A percentile compares a stretch with the other conserved stretches of the same genome.
These are phyloP conservation scores for Suillus lakei DNA, from an alignment of 768 basidiomycete genomes.

Conservation along the genomic window DNA sequence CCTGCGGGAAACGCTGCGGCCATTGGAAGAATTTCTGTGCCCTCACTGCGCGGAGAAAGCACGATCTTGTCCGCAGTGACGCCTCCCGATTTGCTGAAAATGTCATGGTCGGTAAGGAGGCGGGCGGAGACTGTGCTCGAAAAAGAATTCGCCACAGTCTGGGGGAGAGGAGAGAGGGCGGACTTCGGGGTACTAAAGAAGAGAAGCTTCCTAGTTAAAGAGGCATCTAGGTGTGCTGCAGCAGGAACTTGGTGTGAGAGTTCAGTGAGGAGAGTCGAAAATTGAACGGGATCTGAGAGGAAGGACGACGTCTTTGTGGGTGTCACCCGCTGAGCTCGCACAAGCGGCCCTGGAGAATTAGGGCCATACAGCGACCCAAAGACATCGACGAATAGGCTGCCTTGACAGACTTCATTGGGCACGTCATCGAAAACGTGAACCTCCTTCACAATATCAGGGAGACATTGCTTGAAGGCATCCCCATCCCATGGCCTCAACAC, in stretches of 20 bases:
- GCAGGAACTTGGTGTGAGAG: conserved; percentile 31
- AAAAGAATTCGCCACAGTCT: conserved; percentile 62
- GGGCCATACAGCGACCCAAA: conserved; percentile 59
- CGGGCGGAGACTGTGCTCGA: conserved; percentile 57
- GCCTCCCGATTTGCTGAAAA: conserved; percentile 74
- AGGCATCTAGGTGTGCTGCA: conserved; percentile 28
- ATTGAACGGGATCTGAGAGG: conserved; percentile 46
- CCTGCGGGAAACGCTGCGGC: conserved; percentile 58
- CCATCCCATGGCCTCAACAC: conserved; percentile 87
- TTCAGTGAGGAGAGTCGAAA: conserved; percentile 46
- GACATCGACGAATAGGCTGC: conserved; percentile 74
- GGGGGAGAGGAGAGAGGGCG: conserved; percentile 51
- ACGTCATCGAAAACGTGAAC: conserved; percentile 85
- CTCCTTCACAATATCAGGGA: conserved; percentile 62
- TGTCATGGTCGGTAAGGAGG: conserved; percentile 72
- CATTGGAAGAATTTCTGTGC: conserved; percentile 52
- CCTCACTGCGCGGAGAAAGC: conserved; percentile 53
- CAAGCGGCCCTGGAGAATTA: conserved; percentile 36
- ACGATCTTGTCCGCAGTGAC: conserved; percentile 71
- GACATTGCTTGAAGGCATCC: conserved; percentile 55
- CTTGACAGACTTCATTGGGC: conserved; percentile 60
- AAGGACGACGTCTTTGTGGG: conserved; percentile 61
- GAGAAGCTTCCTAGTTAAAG: conserved; percentile 50
- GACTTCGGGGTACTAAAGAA: conserved; percentile 57
- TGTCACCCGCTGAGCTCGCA: conserved; percentile 63